Evolutionary conservation across 495 filamentous ascomycete species (phyloP).

Genomic region (Xylaria curta): DNA sequence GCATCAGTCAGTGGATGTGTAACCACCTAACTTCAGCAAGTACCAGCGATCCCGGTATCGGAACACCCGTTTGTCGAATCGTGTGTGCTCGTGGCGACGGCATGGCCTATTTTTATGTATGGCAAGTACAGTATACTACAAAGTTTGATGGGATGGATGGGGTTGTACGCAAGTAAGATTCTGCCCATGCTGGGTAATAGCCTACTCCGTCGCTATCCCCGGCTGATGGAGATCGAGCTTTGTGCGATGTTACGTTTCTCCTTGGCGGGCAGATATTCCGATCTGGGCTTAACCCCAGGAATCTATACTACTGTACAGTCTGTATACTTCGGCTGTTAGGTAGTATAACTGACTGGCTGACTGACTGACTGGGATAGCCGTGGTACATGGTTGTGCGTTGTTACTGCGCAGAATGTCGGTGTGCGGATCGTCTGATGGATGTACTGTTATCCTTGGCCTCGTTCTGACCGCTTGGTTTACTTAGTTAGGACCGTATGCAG

Average conservation of each 20-base stretch:
- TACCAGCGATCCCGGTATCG: constrained; percentile 6
- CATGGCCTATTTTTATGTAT: not conserved
- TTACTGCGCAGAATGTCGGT: constrained; percentile 14
- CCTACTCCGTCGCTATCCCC: constrained; percentile 4
- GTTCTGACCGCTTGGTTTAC: constrained; percentile 14
- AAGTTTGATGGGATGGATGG: no score
- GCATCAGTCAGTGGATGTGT: not conserved
- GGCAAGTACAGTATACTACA: not conserved
- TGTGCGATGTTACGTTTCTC: constrained; percentile 3
- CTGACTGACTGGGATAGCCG: not conserved
- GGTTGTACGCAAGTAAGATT: not conserved
- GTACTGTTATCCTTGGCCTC: constrained; percentile 11
- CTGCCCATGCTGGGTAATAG: not conserved
- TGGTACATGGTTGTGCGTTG: not conserved
- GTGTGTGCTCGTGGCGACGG: not conserved
- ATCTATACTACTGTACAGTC: not conserved
- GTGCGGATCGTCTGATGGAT: constrained; percentile 13
- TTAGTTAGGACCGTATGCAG: not conserved
- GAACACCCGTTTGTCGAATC: not conserved
- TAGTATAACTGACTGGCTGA: no score
- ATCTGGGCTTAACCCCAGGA: not conserved
- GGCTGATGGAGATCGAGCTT: not conserved
- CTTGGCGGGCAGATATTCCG: not conserved
- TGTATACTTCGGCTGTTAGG: not conserved
- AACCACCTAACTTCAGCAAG: not conserved